Evolutionary conservation across 169 alveolate species (phyloP), one percentile per base, ranked within the genome.

Genomic region (Plasmodium knowlesi): DNA sequence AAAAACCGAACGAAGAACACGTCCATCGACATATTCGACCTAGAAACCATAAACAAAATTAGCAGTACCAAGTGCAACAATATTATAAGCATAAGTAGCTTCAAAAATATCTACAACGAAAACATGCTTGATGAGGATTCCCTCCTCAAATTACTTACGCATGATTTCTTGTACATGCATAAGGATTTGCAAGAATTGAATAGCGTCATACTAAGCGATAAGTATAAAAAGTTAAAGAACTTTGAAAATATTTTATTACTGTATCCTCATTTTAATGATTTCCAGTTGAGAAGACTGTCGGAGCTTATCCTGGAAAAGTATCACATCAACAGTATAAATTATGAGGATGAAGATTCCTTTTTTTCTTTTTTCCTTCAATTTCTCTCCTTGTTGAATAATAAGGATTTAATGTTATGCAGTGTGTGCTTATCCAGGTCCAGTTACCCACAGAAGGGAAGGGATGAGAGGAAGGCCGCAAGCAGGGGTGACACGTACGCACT

Each of bases 231-330:
- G 14, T 39, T 89, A 89, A 89, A 89, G 22, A 89, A 89, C 16
- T 89, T 89, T 73, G 94, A 89, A 80, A 89, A 61, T 73, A 89
- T 89, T 22, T 89, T 89, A 89, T 78, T 79, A 37, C 82, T 89
- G 53, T 89, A 89, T 16, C 94, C 94, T 0, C 84, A 89, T 46
- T 89, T 89, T 79, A 89, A 89, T 79, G 94, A 89, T 89, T 89
- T 37, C 34, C 94, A 89, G 50, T 89, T 89, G 57, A 89, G 82
- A 72, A 89, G 82, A 12, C 71, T 89, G 67, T 78, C 94, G 4
- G 94, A 89, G 22, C 82, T 89, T 16, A 89, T 89, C 43, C 72
- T 89, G 28, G 94, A 89, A 30, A 89, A 89, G 41, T 79, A 89
- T 79, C 46, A 79, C 30, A 54, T 80, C 6, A 79, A 14, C 34